Conservation (phyloP, 2,329 filamentous ascomycete genomes). For the Colletotrichum scovillei region DNA sequence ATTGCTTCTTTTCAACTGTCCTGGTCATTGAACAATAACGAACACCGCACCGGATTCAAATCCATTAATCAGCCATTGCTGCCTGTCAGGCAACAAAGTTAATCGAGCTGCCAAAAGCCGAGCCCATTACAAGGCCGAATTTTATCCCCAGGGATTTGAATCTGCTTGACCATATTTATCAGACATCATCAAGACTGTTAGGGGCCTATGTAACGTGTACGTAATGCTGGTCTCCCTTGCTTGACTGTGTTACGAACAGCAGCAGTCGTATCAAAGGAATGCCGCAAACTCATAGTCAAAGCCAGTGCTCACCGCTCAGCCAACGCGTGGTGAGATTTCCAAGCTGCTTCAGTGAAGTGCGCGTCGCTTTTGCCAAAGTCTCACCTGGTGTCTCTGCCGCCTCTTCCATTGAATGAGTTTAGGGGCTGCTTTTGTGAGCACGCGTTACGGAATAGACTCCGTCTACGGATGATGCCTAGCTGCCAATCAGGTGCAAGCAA, state of each 20-base stretch:
- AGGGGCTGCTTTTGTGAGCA: too few relatives aligned
- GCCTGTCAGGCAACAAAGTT: not conserved
- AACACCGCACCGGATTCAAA: not conserved
- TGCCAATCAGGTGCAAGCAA: too few relatives aligned
- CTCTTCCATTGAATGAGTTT: too few relatives aligned
- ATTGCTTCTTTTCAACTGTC: not conserved
- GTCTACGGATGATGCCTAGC: too few relatives aligned
- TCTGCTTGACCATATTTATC: too few relatives aligned
- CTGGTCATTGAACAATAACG: not conserved
- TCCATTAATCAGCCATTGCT: not conserved
- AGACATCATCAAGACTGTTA: not conserved
- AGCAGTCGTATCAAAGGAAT: not conserved
- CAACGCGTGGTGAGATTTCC: not conserved
- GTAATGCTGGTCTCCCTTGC: too few relatives aligned
- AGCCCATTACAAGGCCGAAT: not conserved
- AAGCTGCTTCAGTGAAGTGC: not conserved
- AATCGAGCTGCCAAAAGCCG: not conserved
- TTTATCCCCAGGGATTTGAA: not conserved
- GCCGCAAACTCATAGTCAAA: not conserved
- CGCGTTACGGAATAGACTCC: too few relatives aligned
- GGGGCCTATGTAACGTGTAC: not conserved
- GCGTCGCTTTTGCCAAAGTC: not conserved
- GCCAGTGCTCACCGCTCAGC: not conserved
- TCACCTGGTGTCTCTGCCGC: not conserved
- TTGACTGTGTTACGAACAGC: not conserved